Conservation (phyloP, 805 yeast genomes). For the Suhomyces sp. region DNA sequence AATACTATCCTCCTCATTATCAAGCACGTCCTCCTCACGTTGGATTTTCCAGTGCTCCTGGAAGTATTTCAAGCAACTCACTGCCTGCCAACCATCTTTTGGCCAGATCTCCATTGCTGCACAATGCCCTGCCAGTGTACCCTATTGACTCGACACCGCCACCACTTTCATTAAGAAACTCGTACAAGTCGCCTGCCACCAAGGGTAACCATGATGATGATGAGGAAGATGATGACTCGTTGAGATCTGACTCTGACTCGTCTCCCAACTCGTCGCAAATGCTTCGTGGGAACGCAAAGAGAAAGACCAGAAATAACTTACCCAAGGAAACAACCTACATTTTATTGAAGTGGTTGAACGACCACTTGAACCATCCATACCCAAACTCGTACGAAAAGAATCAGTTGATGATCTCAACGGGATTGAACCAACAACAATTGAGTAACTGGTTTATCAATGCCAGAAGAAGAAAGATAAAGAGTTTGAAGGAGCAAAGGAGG, state of each 20-base stretch:
- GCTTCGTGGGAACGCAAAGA: slow-evolving; percentile 13
- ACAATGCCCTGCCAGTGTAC: slow-evolving; percentile 13
- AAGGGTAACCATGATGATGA: slow-evolving; percentile 1
- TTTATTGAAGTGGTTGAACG: slow-evolving; percentile 69
- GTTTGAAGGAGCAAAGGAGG: slow-evolving; percentile 40
- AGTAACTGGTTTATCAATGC: slow-evolving; percentile 90
- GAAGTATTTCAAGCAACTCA: not conserved
- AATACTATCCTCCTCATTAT: not conserved
- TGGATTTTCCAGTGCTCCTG: not conserved
- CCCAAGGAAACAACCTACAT: slow-evolving; percentile 78
- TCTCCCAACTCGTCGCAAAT: slow-evolving; percentile 5
- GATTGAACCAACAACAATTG: slow-evolving; percentile 76
- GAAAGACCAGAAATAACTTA: slow-evolving; percentile 62
- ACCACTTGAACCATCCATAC: slow-evolving; percentile 77
- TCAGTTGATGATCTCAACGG: slow-evolving; percentile 66
- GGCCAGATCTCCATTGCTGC: slow-evolving; percentile 9
- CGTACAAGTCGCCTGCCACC: slow-evolving; percentile 5
- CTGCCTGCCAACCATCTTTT: not conserved
- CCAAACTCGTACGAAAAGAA: slow-evolving; percentile 80
- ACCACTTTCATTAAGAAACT: slow-evolving; percentile 8
- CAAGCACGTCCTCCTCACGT: not conserved
- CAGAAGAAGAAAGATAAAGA: slow-evolving; percentile 67
- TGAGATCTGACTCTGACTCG: slow-evolving; percentile 3
- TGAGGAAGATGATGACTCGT: slow-evolving; percentile 6
- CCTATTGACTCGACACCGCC: slow-evolving; percentile 12